A percentile compares a stretch with the other conserved stretches of the same genome.
Evolutionary conservation across 2,329 filamentous ascomycete species (phyloP).

Genomic region (Fusarium sp.): DNA sequence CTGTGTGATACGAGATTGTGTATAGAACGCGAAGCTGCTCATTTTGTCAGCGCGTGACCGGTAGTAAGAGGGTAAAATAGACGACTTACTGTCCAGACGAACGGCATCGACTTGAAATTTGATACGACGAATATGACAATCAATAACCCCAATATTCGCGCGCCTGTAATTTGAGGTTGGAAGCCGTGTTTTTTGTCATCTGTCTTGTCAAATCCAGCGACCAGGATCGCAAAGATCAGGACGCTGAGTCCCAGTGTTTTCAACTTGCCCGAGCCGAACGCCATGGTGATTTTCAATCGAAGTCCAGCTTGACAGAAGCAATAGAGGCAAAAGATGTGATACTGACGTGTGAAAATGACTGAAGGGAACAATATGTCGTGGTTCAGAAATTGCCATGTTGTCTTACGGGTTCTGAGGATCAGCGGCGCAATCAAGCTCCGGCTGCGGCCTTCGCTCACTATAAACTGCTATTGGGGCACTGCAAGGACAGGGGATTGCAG

Average conservation of each 20-base stretch:
- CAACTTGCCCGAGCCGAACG: neutral
- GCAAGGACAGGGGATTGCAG: neutral
- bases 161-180: neutral
- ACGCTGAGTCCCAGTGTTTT: neutral
- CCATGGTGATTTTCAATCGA: neutral
- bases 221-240: neutral
- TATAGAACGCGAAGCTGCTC: neutral
- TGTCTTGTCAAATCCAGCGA: neutral
- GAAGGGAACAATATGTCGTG: neutral
- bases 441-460: neutral
- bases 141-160: neutral
- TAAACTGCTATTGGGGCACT: accelerated
- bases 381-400: neutral
- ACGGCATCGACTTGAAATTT: neutral
- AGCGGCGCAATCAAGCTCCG: neutral
- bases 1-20: neutral
- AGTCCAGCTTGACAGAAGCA: accelerated
- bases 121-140: neutral
- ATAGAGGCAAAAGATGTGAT: no score
- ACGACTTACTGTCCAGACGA: neutral
- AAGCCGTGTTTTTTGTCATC: neutral
- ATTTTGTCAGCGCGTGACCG: no score
- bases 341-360: neutral
- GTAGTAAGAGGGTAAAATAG: no score
- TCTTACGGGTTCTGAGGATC: neutral